Evolutionary conservation across 495 filamentous ascomycete species (phyloP), one percentile per base, ranked within the genome.

Genomic region (Podospora pseudocomata): DNA sequence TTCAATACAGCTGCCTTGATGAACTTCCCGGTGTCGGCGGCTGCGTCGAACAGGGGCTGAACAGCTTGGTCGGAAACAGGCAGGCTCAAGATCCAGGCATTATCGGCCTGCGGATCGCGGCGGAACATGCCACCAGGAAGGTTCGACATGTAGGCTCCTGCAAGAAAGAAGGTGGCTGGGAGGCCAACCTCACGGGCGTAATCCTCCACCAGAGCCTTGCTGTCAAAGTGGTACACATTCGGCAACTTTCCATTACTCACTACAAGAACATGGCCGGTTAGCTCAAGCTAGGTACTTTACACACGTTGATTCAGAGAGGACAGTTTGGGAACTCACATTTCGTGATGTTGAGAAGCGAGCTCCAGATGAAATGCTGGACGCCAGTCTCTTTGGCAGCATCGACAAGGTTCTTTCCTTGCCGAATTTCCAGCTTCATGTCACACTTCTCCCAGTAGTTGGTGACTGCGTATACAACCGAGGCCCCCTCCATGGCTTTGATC

Each of bases 151-250:
- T 84, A 90, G 70, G 82, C 83, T 16, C 85, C 88, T 3, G 86
- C 81, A 53, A 86, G 70, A 70, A 89, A 81, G 71, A 85, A 89
- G 0, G 84, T 86, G 66, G 82, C 79, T 0, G 81, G 80, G 18
- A 91, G 72, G 15, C 77, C 81, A 13, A 78, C 63, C 1, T 55
- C 13, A 54, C 81, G 78, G 64, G 89, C 83, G 74, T 90, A 89
- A 19, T 84, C 75, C 60, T 86, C 88, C 9, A 90, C 80, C 1
- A 80, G 67, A 23, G 86, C 86, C 74, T 90, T 91, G 67, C 72
- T 70, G 74, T 90, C 88, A 70, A 89, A 91, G 74, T 90, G 87
- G 30, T 80, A 74, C 30, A 90, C 83, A 65, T 86, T 72, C n/a
- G 75, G 63, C 13, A 85, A 78, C 60, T 76, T 77, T 19, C 85